Base-by-base conservation (phyloP, 2,329 filamentous ascomycete species). In the Fusarium odoratissimum region DNA sequence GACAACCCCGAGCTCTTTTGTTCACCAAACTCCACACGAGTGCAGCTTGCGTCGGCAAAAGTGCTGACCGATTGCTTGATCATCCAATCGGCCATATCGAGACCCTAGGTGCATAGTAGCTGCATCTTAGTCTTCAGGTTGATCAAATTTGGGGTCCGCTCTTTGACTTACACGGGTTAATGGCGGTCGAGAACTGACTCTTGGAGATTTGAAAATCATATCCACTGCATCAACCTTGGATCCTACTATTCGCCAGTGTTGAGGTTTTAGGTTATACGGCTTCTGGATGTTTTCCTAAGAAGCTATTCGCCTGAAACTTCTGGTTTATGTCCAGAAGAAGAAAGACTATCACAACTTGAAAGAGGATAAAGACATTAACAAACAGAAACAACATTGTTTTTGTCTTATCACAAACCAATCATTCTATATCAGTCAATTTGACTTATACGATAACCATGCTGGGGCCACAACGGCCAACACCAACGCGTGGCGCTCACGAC, bases 401-500 rank as follows among this genome's bases (percentile, higher is more conserved):
- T 35, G 21, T 23, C 28, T 19, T 11, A 42, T 33, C 46, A 10
- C 41, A 28, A 12, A 56, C 23, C 38, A 23, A 21, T 38, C 55
- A 41, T 30, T 21, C 33, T 40, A 23, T 51, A 52, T 51, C 28
- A 42, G 23, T 35, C 28, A 52, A n/a, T 37, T 19, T 37, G 52
- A 66, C 55, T 68, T 71, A 64, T 45, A 71, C 45, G 16, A 71
- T n/a, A 64, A 40, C 19, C 14, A 75, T 76, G 73, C 56, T 76
- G 37, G 56, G 57, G 57, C 68, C 71, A 60, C 66, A 59, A 51
- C 75, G 71, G 66, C 62, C 62, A 74, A 69, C 63, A 67, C 58
- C 62, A 75, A 73, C 63, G 65, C 33, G 64, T 57, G 58, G 68
- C 68, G 55, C 65, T 55, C 60, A 75, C 46, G 45, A 57, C 37